phyloP scores from a whole-genome alignment of 345 rosid species.

The Linum lewisii region DNA sequence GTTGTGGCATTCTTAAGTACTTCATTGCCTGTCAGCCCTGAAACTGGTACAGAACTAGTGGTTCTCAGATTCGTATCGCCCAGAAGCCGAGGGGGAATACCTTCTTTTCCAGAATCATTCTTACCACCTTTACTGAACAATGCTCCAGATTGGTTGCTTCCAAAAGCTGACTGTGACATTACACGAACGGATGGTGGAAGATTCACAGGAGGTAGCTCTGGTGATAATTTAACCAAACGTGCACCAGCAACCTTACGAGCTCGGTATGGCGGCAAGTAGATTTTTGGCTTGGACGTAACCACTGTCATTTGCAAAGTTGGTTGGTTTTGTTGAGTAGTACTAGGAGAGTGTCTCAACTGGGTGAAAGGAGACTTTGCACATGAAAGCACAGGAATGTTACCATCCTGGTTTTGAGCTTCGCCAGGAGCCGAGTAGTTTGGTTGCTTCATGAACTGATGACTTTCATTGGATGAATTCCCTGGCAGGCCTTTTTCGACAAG shows the following conservation, averaged over 20 bases:
- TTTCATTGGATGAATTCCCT: constrained; percentile 15
- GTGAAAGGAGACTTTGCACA: constrained; percentile 15
- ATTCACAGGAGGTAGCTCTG: constrained; percentile 86
- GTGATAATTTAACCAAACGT: constrained; percentile 78
- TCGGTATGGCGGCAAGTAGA: constrained; percentile 33
- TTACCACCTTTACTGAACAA: constrained; percentile 18
- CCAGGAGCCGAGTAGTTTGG: constrained; percentile 18
- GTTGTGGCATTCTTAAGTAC: constrained; percentile 20
- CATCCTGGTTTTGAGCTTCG: constrained; percentile 24
- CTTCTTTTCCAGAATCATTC: constrained; percentile 31
- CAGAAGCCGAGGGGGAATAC: constrained; percentile 27
- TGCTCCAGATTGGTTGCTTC: constrained; percentile 30
- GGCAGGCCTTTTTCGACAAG: constrained; percentile 24
- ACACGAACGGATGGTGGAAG: constrained; percentile 88
- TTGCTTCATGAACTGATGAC: constrained; percentile 23
- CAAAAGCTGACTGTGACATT: constrained; percentile 57
- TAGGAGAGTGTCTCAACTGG: constrained; percentile 14
- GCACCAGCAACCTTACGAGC: constrained; percentile 33
- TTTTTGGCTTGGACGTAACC: constrained; percentile 29
- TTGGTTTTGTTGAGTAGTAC: constrained; percentile 20
- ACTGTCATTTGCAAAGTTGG: constrained; percentile 20
- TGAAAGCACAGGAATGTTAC: constrained; percentile 25
- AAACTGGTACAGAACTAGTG: constrained; percentile 11
- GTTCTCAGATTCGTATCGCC: constrained; percentile 16
- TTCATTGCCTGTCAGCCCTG: constrained; percentile 24